These are phyloP conservation scores for Schizochytrium sp. DNA, from an alignment of 108 stramenopile genomes.

Conservation along the genomic window DNA sequence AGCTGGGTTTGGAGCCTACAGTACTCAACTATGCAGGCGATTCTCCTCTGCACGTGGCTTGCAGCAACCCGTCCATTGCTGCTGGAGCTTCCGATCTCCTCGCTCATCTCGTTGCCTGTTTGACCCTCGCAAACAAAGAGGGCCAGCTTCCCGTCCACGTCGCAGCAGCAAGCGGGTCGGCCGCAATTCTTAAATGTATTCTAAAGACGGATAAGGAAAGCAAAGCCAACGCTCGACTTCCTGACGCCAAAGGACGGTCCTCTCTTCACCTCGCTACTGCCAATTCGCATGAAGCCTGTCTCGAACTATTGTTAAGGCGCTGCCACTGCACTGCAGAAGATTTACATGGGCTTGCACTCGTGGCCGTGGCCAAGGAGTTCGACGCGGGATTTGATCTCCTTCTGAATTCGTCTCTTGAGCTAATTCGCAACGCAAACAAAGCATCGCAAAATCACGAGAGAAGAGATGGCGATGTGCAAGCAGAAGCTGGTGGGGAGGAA, in stretches of 20 bases:
- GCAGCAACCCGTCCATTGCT: neutral
- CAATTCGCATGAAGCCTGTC: neutral
- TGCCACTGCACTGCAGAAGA: neutral
- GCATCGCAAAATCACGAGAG: too few relatives aligned
- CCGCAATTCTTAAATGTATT: neutral
- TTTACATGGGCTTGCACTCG: too few relatives aligned
- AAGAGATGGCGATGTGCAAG: too few relatives aligned
- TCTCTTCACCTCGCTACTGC: neutral
- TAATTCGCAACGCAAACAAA: too few relatives aligned
- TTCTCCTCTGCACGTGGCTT: neutral
- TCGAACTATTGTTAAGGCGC: neutral
- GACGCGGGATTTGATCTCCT: too few relatives aligned
- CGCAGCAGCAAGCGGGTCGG: neutral
- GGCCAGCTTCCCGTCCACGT: neutral
- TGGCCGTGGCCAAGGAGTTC: too few relatives aligned
- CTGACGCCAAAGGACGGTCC: neutral
- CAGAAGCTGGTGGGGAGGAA: too few relatives aligned
- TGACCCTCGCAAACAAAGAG: neutral
- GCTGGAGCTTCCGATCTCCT: neutral
- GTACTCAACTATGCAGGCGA: neutral
- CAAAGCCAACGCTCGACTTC: neutral
- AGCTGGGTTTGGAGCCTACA: neutral
- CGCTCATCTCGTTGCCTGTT: neutral
- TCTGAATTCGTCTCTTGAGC: too few relatives aligned
- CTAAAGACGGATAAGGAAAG: neutral